A percentile compares a stretch with the other conserved stretches of the same genome.
Evolutionary conservation across 192 early-diverging fungal species (phyloP).

Genomic region (Backusella psychrophila): DNA sequence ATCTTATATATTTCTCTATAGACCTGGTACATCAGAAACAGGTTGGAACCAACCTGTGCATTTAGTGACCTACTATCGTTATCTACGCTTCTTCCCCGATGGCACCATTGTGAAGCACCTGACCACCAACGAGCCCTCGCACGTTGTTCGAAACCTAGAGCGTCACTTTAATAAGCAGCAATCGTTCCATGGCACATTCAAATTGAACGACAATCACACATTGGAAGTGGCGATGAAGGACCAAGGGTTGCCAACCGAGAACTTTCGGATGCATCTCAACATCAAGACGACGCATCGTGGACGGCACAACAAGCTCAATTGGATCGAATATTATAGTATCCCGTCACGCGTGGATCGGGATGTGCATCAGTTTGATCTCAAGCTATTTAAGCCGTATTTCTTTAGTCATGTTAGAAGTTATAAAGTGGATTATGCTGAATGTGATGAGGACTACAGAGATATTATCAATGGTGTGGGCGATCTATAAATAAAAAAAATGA

Average conservation of each 20-base stretch:
- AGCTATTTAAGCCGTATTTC: constrained; percentile 35
- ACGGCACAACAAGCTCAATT: constrained; percentile 39
- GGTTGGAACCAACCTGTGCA: constrained; percentile 42
- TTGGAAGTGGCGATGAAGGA: constrained; percentile 25
- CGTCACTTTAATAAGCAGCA: constrained; percentile 24
- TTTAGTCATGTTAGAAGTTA: constrained; percentile 33
- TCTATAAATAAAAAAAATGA: not conserved
- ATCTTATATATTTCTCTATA: not conserved
- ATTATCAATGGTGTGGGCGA: not conserved
- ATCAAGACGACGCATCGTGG: constrained; percentile 39
- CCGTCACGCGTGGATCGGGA: not conserved
- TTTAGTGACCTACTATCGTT: constrained; percentile 46
- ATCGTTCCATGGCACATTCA: constrained; percentile 30
- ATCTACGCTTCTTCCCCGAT: constrained; percentile 43
- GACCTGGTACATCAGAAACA: constrained; percentile 37
- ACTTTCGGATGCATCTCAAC: constrained; percentile 25
- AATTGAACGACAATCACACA: constrained; percentile 14
- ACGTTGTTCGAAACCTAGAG: constrained; percentile 27
- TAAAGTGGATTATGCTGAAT: constrained; percentile 15
- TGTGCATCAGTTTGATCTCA: constrained; percentile 22
- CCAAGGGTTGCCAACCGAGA: not conserved
- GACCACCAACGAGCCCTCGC: constrained; percentile 30
- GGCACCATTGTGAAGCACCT: constrained; percentile 36
- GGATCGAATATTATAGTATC: constrained; percentile 27
- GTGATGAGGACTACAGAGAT: not conserved